A percentile compares a stretch with the other conserved stretches of the same genome.
Conservation (phyloP, 345 rosid genomes). For the Populus pruinosa region DNA sequence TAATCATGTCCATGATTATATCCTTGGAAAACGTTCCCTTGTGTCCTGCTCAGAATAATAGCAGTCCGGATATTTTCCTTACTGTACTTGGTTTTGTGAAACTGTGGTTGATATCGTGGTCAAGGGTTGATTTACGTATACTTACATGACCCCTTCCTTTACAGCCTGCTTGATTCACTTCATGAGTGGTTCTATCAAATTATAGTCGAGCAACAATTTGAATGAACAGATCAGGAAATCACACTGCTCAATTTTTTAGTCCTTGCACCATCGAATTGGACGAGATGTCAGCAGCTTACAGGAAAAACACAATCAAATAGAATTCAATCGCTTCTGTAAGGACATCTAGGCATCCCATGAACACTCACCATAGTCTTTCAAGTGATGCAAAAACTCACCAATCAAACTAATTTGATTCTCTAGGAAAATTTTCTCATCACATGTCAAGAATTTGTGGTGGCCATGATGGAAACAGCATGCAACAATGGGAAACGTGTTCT, state of each 20-base stretch:
- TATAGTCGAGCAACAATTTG: neutral
- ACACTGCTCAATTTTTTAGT: no score
- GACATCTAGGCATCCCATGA: neutral
- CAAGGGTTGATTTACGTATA: neutral
- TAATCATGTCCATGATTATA: constrained; percentile 20
- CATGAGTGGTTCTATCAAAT: neutral
- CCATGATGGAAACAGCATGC: no score
- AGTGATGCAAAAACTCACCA: no score
- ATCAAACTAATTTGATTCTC: neutral
- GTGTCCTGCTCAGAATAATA: constrained; percentile 1
- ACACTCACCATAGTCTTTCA: neutral
- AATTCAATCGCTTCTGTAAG: neutral
- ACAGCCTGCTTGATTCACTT: neutral
- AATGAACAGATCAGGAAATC: neutral
- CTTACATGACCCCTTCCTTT: neutral
- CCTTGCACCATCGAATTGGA: neutral
- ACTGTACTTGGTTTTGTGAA: neutral
- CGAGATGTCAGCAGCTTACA: neutral
- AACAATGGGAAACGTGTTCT: neutral
- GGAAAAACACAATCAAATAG: neutral
- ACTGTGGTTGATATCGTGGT: neutral
- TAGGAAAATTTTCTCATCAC: neutral
- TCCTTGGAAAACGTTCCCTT: neutral
- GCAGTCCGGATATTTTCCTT: neutral
- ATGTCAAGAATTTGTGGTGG: neutral